Evolutionary conservation across 768 basidiomycete species (phyloP).

Genomic region (Russula foetens): DNA sequence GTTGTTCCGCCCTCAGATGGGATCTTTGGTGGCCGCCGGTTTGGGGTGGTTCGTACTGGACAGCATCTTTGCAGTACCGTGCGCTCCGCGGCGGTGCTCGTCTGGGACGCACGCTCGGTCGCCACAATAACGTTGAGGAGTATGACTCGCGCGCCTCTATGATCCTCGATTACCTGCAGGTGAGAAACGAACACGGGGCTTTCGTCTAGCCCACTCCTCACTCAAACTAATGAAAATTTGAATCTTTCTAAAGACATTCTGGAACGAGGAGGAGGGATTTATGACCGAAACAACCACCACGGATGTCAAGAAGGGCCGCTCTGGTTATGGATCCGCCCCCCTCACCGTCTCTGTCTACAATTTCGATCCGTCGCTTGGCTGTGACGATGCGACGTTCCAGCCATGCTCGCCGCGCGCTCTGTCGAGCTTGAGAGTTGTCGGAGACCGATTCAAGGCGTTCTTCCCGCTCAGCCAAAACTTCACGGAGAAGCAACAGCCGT

Average conservation of each 20-base stretch:
- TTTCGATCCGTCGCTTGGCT: constrained; percentile 10
- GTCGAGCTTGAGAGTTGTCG: constrained; percentile 13
- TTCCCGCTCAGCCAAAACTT: constrained; percentile 8
- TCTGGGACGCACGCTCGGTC: constrained; percentile 5
- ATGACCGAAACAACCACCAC: constrained; percentile 13
- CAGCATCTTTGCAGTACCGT: constrained; percentile 14
- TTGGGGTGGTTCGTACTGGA: constrained; percentile 17
- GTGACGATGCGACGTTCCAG: constrained; percentile 15
- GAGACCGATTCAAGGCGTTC: constrained; percentile 5
- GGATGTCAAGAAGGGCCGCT: constrained; percentile 6
- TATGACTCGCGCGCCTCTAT: constrained; percentile 7
- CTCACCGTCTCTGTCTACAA: constrained; percentile 11
- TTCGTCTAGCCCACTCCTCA: background rate
- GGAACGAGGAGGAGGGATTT: constrained; percentile 13
- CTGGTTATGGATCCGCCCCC: constrained; percentile 13
- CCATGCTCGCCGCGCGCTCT: constrained; percentile 13
- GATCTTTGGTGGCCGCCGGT: constrained; percentile 16
- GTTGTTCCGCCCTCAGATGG: background rate
- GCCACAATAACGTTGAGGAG: background rate
- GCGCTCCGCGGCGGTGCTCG: constrained; percentile 18
- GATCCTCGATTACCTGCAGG: constrained; percentile 16
- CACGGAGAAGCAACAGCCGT: constrained; percentile 3
- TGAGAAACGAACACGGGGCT: background rate
- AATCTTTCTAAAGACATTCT: constrained; percentile 7
- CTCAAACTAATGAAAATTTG: background rate